A percentile compares a stretch with the other conserved stretches of the same genome.
Conservation (phyloP, 2,329 filamentous ascomycete genomes). For the Sporothrix brasiliensis region DNA sequence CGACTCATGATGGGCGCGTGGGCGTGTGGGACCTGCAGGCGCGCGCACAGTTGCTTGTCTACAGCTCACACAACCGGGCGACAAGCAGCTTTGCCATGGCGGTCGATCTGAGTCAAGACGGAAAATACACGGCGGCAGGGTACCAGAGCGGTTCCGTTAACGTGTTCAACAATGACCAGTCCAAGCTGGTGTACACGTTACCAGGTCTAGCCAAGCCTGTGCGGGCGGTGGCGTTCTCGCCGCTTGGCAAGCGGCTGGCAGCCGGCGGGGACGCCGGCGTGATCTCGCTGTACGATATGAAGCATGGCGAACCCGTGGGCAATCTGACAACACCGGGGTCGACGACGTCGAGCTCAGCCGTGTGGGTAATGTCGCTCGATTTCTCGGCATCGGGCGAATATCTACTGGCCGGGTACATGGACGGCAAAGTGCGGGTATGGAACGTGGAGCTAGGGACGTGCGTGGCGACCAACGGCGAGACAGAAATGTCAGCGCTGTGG, state of each 20-base stretch:
- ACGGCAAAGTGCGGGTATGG: conserved; percentile 97
- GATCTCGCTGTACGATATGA: conserved; percentile 89
- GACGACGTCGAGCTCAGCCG: conserved; percentile 64
- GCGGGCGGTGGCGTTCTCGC: conserved; percentile 83
- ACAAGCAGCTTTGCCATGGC: conserved; percentile 77
- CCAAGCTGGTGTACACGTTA: conserved; percentile 81
- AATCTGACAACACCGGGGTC: conserved; percentile 62
- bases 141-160: conserved; percentile 92
- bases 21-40: conserved; percentile 79
- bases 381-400: conserved; percentile 95
- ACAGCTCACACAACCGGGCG: conserved; percentile 64
- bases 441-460: conserved; percentile 80
- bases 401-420: conserved; percentile 82
- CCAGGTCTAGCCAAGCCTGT: conserved; percentile 86
- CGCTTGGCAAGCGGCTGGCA: conserved; percentile 78
- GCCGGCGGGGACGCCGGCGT: conserved; percentile 87
- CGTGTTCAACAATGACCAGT: conserved; percentile 91
- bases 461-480: conserved; percentile 92
- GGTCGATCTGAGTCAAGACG: conserved; percentile 78
- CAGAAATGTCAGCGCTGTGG: conserved; percentile 80
- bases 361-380: conserved; percentile 88
- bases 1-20: conserved; percentile 83
- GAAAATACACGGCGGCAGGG: conserved; percentile 83
- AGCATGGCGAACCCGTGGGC: conserved; percentile 87
- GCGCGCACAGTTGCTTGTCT: conserved; percentile 62